phyloP scores from a whole-genome alignment of 495 filamentous ascomycete species.

The Penicillium goetzii region DNA sequence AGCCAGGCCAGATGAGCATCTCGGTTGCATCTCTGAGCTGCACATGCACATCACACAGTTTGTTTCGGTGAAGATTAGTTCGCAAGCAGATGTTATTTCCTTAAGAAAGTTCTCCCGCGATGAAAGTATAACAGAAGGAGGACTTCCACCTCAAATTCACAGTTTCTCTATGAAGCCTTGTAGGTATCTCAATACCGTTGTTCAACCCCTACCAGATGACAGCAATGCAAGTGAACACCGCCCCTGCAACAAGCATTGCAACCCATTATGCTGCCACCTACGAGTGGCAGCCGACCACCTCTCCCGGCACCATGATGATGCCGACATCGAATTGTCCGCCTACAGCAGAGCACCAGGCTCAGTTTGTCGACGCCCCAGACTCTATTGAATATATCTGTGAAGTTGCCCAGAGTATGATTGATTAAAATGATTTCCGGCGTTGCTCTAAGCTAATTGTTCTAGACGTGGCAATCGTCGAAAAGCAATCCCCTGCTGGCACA shows the following conservation, averaged over 20 bases:
- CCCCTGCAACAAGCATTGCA: neutral
- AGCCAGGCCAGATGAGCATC: too few species aligned
- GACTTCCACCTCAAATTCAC: too few species aligned
- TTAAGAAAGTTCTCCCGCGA: too few species aligned
- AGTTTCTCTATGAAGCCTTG: too few species aligned
- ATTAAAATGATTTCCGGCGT: too few species aligned
- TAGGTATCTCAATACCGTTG: too few species aligned
- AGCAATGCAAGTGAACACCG: neutral
- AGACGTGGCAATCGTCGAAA: neutral
- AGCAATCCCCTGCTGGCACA: neutral
- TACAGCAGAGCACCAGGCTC: neutral
- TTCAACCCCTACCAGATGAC: too few species aligned
- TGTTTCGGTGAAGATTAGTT: too few species aligned
- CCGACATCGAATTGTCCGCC: neutral
- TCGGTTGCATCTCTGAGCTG: too few species aligned
- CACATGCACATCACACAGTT: too few species aligned
- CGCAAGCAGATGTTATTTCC: too few species aligned
- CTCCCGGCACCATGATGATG: neutral
- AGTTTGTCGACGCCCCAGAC: neutral
- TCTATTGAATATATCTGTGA: neutral
- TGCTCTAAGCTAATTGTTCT: neutral
- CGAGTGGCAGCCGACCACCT: neutral
- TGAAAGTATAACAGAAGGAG: too few species aligned
- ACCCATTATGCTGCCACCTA: neutral
- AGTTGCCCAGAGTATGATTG: neutral